A percentile compares a stretch with the other conserved stretches of the same genome.
Conservation (phyloP, 495 filamentous ascomycete genomes). For the Hypoxylon trugodes region DNA sequence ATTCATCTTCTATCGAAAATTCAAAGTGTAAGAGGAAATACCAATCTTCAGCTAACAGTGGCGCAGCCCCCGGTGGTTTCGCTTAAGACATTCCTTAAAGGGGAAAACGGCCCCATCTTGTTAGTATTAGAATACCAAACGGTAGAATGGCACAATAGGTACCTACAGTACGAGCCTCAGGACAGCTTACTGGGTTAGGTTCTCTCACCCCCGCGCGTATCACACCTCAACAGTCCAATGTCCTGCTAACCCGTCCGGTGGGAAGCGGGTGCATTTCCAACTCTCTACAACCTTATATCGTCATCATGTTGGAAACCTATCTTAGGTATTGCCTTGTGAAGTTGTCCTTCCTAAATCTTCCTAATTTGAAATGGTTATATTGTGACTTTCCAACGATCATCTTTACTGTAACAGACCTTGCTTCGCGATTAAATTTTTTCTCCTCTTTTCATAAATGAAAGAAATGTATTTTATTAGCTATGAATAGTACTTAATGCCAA, state of each 20-base stretch:
- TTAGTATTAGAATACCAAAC: too few species aligned
- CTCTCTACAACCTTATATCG: not conserved
- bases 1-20: too few species aligned
- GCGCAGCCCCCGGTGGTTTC: not conserved
- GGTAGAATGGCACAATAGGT: too few species aligned
- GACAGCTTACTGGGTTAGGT: too few species aligned
- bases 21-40: not conserved
- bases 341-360: not conserved
- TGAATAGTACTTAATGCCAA: not conserved
- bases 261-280: constrained; percentile 8
- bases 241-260: constrained; percentile 14
- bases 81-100: not conserved
- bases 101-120: too few species aligned
- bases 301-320: not conserved
- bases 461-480: too few species aligned
- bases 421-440: too few species aligned
- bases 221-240: constrained; percentile 14
- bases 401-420: too few species aligned
- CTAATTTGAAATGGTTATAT: too few species aligned
- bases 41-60: constrained; percentile 1
- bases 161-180: constrained; percentile 1
- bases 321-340: too few species aligned
- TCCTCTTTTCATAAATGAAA: too few species aligned
- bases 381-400: too few species aligned
- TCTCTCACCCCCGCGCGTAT: not conserved